Base-by-base conservation (phyloP, 257 asterid species). In the Gentiana dahurica region DNA sequence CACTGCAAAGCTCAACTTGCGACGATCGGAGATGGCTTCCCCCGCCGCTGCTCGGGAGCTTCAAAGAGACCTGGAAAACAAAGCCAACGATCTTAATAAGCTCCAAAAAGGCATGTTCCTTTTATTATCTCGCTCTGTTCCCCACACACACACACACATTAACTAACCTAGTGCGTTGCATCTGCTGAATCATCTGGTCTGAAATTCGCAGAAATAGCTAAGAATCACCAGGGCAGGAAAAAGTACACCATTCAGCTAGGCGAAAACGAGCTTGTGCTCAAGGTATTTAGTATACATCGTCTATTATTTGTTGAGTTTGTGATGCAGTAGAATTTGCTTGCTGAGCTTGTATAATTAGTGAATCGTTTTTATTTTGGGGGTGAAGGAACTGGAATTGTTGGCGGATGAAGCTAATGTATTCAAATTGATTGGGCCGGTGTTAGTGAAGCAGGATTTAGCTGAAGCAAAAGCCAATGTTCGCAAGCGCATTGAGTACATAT, bases 391-490 rank as follows among this genome's bases (percentile, higher is more conserved):
- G 75, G 96, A 91, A 73, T 73, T 91, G 68, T 79, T 91, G 81
- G 83, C 55, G 34, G 98, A 85, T 55, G 98, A 91, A 10, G 87
- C 95, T 3, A 91, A 91, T 72, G 98, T 91, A 55, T 91, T 71
- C 87, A 91, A 87, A 70, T 72, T 91, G 80, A 91, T 91, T 43
- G 98, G 96, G 46, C 94, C 95, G 3, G 95, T 87, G 77, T 78
- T 87, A 63, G 98, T 91, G 71, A 91, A 87, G 58, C 94, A 91
- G 92, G 98, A 91, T 65, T 69, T 91, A 79, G 98, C 95, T 6
- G 98, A 87, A 75, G 98, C 98, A 44, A 87, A 80, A 62, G 98
- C 96, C 48, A 91, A 91, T 68, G 96, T 87, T 56, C 93, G 82
- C 75, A 91, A 85, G 84, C 76, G 98, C 68, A 91, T 91, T 41